These are phyloP conservation scores for Acer yangbiense DNA, from an alignment of 345 rosid species.

Conservation along the genomic window DNA sequence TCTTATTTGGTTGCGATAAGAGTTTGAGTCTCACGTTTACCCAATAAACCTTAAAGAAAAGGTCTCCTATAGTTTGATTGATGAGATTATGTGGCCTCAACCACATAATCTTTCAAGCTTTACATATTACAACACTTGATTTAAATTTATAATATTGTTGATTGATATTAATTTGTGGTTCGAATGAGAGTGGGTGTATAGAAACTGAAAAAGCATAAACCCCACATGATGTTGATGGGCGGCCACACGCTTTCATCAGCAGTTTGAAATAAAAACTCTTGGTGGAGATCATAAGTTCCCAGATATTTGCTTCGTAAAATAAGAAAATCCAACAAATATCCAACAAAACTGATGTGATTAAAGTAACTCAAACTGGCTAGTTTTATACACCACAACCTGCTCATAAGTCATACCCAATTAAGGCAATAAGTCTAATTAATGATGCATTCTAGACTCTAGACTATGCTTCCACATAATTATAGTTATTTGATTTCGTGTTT, in stretches of 20 bases:
- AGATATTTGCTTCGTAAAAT: conserved; percentile 20
- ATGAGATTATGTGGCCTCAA: background rate
- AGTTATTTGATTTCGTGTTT: too few relatives aligned
- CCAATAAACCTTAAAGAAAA: too few relatives aligned
- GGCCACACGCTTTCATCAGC: conserved; percentile 18
- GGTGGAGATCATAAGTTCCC: conserved; percentile 5
- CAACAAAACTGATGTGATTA: background rate
- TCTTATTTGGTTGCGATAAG: too few relatives aligned
- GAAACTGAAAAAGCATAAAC: background rate
- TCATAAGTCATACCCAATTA: too few relatives aligned
- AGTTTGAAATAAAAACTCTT: too few relatives aligned
- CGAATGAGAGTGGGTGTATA: too few relatives aligned
- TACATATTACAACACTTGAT: background rate
- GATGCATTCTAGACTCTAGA: too few relatives aligned
- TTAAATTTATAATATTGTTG: background rate
- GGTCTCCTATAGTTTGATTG: too few relatives aligned
- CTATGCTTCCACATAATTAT: too few relatives aligned
- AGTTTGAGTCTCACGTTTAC: too few relatives aligned
- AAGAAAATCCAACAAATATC: conserved; percentile 7
- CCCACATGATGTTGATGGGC: conserved; percentile 28
- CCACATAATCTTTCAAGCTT: conserved; percentile 21
- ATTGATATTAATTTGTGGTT: too few relatives aligned
- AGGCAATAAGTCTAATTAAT: too few relatives aligned
- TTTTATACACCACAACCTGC: background rate
- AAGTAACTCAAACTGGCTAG: background rate